Base-by-base conservation (phyloP, 1,284 basidiomycete genomes). In the Pterulicium gracile region DNA sequence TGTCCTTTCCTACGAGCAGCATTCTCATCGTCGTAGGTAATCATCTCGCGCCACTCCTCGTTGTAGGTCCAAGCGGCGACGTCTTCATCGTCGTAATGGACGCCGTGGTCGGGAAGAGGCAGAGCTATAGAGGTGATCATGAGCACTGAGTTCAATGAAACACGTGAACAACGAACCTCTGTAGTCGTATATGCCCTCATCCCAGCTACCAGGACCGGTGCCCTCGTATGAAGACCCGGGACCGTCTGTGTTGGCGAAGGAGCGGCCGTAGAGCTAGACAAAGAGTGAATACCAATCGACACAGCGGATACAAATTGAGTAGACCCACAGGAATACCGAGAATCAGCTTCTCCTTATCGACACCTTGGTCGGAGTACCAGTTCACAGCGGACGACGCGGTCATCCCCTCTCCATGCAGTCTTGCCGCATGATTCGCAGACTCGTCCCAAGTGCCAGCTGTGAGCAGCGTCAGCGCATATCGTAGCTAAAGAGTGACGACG, bases 391-490 rank as follows among this genome's bases (percentile, higher is more conserved):
- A 73, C 4, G 80, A 73, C 3, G 76, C 77, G 51, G 71, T 84
- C 54, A 83, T 72, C 12, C 74, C 69, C 0, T 74, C 76, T 0
- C 81, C 83, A 58, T 77, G 86, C 10, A 97, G 60, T 52, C 88
- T 91, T 1, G 95, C 90, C 64, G 98, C 95, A 61, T 98, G 90
- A 48, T 88, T 85, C 1, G 86, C 76, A 32, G 78, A 63, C 14
- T 65, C 62, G 51, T 88, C 87, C 88, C 88, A 90, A 24, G 84
- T 85, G n/a, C 88, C 88, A 50, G 85, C 82, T 86, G 49, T n/a
- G n/a, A n/a, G n/a, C n/a, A n/a, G n/a, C n/a, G n/a, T n/a, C n/a
- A n/a, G n/a, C 14, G 19, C 34, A 24, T 27, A 49, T 52, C 22
- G 32, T 20, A 10, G 36, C 47, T 36, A 50, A 34, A 3, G 15